A percentile compares a stretch with the other conserved stretches of the same genome.
Evolutionary conservation across 306 rosid species (phyloP).

Genomic region (Dicorynia guianensis): DNA sequence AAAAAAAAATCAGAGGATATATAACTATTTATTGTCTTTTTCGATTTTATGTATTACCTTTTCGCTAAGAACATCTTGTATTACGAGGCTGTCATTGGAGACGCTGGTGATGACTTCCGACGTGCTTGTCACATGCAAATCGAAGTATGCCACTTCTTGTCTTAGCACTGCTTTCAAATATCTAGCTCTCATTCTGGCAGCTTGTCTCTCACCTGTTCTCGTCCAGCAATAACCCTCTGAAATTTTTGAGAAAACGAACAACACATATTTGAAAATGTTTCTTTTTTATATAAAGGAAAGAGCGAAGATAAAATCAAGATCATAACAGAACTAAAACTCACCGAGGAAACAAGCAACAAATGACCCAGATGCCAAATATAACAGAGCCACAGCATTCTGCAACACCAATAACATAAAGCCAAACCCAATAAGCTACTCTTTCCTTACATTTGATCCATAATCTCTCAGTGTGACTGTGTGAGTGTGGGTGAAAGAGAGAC

Average conservation of each 20-base stretch:
- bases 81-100: conserved; percentile 80
- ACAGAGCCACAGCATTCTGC: conserved; percentile 79
- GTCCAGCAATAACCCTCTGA: conserved; percentile 97
- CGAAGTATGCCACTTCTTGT: conserved; percentile 94
- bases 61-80: conserved; percentile 87
- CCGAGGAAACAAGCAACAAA: conserved; percentile 82
- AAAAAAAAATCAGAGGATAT: neutral
- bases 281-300: neutral
- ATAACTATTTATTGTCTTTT: neutral
- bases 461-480: too few species aligned
- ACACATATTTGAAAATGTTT: neutral
- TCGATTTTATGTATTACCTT: conserved; percentile 53
- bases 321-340: conserved; percentile 48
- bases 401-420: conserved; percentile 31
- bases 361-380: conserved; percentile 73
- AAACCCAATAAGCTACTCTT: too few species aligned
- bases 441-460: too few species aligned
- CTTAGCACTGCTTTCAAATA: conserved; percentile 84
- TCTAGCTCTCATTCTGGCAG: conserved; percentile 86
- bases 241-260: conserved; percentile 3
- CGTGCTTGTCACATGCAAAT: conserved; percentile 87
- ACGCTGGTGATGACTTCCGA: conserved; percentile 90
- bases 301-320: neutral
- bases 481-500: neutral
- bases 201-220: conserved; percentile 93